Base-by-base conservation (phyloP, 352 stramenopile genomes). In the Chrysophaeum taylorii region DNA sequence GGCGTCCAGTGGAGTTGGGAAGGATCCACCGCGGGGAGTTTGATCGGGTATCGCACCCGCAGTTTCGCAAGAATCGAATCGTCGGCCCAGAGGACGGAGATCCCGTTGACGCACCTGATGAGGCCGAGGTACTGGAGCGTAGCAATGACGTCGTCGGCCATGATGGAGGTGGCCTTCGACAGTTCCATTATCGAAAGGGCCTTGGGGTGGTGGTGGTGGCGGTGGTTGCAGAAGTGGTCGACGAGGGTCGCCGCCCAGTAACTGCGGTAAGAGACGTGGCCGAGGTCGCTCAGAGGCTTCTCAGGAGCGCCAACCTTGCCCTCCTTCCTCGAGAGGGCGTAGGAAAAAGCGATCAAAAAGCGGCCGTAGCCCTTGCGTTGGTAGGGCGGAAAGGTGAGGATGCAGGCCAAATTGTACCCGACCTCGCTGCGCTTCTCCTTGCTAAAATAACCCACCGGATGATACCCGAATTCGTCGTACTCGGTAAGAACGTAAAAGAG, bases 391-490 rank as follows among this genome's bases (percentile, higher is more conserved):
- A 93, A 93, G 2, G 87, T 92, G 31, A 96, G 79, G 71, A 96
- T 96, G 73, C 89, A 96, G 31, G 89, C 89, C 37, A 96, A 73
- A 76, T 96, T 96, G 79, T 94, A 96, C 1, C 87, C 86, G 50
- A 92, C 83, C 69, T 92, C 85, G 31, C 76, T 87, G 64, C 89
- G 92, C 75, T 96, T 96, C 76, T 96, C 89, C 80, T 96, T 96
- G 64, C 80, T 90, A 75, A 88, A 96, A 72, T 94, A 96, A 27
- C 88, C 89, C 14, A 96, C 89, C 0, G 85, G 82, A 79, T 96
- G 89, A 73, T 88, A 92, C 14, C 88, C 88, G 25, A n/a, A 38
- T 0, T 89, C 78, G 73, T 92, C 84, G 27, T 87, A 79, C 78
- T 92, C 85, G 73, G 86, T 93, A 0, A 95, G 69, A 15, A 94